A percentile compares a stretch with the other conserved stretches of the same genome.
phyloP scores from a whole-genome alignment of 2,329 filamentous ascomycete species.

The Venturia carpophila region DNA sequence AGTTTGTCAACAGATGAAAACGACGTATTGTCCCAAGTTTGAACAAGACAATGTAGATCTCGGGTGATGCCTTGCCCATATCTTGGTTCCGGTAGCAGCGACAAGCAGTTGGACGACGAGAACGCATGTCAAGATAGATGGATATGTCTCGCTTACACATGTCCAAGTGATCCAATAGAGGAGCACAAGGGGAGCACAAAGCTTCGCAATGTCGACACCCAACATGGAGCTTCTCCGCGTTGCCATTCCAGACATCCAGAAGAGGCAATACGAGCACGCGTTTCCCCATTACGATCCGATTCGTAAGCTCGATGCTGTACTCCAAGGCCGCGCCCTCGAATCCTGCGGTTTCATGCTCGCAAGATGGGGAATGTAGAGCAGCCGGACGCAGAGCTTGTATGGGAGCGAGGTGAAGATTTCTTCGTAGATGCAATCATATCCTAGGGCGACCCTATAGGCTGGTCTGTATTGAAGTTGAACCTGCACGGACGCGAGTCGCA shows the following conservation, averaged over 20 bases:
- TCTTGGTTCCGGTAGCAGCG: neutral
- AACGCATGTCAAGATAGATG: neutral
- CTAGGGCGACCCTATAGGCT: neutral
- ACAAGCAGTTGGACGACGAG: neutral
- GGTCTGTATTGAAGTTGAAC: neutral
- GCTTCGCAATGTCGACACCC: neutral
- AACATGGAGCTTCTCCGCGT: slow-evolving; percentile 8
- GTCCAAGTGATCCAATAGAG: neutral
- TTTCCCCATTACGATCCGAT: neutral
- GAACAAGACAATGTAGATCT: neutral
- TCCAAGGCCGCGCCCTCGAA: neutral
- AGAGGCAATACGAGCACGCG: neutral
- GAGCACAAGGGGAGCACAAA: neutral
- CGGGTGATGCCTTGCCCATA: neutral
- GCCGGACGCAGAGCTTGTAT: neutral
- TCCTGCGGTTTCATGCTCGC: neutral
- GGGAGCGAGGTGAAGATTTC: neutral
- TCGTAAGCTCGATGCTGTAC: slow-evolving; percentile 2
- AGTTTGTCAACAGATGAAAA: neutral
- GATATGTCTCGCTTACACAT: neutral
- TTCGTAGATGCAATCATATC: neutral
- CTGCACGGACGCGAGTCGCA: neutral
- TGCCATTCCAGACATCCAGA: neutral
- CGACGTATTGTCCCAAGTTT: neutral
- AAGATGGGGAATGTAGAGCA: neutral